Base-by-base conservation (phyloP, 176 grass and related monocot genomes). In the Carex myosuroides region DNA sequence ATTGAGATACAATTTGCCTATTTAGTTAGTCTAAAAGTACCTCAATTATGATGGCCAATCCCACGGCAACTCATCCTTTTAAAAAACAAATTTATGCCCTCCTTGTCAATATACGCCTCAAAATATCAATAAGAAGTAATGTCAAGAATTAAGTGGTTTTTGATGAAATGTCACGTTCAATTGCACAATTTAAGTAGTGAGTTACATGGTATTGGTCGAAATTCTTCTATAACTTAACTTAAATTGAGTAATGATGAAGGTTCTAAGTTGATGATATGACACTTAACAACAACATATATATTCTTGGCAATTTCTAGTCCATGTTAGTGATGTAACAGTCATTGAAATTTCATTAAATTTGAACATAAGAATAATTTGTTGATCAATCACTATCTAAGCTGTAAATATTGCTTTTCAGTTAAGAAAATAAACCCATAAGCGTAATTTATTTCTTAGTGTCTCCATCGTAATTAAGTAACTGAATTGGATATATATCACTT, bases 201-300 rank as follows among this genome's bases (percentile, higher is more conserved):
- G 29, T 29, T 1, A 53, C 60, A 68, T 32, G 80, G 20, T 26
- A 64, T 29, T 30, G 22, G 59, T 20, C 20, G 7, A 61, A 65
- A 82, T 39, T 62, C 33, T 39, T 39, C 12, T 32, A 56, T 22
- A 39, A 65, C 42, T 82, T 10, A 37, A 2, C 14, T 68, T 1
- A 48, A 82, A 82, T 24, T 82, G 80, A 82, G 80, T 83, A 48
- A 67, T 44, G 24, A 67, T 53, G 80, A 66, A 67, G 39, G 32
- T 55, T 46, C 60, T 64, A 65, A 42, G 22, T 83, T 32, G 12
- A 64, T 83, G 80, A 68, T 29, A 83, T 24, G 80, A 83, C 21
- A 68, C 63, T 64, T 82, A 83, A 68, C 61, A 54, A 68, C 44
- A 30, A 83, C 80, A 82, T 82, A 83, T 68, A 82, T 82, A 83